phyloP scores from a whole-genome alignment of 2,329 filamentous ascomycete genomes.

The Pseudogymnoascus sp. region DNA sequence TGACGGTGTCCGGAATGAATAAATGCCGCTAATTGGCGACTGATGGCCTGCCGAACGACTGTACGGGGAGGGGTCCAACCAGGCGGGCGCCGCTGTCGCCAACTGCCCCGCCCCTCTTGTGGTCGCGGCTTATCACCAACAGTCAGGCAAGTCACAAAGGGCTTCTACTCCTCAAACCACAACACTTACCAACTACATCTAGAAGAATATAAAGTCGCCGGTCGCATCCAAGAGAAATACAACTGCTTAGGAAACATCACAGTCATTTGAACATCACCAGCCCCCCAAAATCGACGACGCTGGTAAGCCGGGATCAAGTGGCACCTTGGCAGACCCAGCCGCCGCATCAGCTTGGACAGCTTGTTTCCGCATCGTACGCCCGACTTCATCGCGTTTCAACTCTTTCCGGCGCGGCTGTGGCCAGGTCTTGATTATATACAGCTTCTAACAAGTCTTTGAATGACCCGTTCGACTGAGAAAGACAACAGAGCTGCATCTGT shows the following conservation, averaged over 20 bases:
- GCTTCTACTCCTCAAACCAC: background rate
- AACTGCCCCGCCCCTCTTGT: constrained; percentile 2
- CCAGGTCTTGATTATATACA: background rate
- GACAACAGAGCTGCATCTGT: constrained; percentile 21
- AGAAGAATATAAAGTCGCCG: constrained; percentile 5
- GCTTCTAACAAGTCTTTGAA: constrained; percentile 24
- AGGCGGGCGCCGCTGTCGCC: constrained; percentile 6
- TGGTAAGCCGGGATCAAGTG: constrained; percentile 5
- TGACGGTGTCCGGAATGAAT: background rate
- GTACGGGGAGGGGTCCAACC: constrained; percentile 4
- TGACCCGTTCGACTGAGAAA: constrained; percentile 31
- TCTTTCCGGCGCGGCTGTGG: background rate
- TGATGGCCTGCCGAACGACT: background rate
- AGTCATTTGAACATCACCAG: background rate
- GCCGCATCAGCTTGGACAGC: constrained; percentile 1
- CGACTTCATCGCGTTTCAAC: constrained; percentile 1
- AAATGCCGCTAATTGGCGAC: constrained; percentile 4
- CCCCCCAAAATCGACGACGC: background rate
- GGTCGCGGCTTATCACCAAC: background rate
- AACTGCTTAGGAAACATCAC: background rate
- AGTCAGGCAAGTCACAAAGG: constrained; percentile 5
- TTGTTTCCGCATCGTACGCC: background rate
- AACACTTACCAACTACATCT: background rate
- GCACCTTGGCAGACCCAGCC: constrained; percentile 7
- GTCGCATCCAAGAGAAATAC: background rate